phyloP scores from a whole-genome alignment of 2,329 filamentous ascomycete species.

The Pseudogymnoascus verrucosus region DNA sequence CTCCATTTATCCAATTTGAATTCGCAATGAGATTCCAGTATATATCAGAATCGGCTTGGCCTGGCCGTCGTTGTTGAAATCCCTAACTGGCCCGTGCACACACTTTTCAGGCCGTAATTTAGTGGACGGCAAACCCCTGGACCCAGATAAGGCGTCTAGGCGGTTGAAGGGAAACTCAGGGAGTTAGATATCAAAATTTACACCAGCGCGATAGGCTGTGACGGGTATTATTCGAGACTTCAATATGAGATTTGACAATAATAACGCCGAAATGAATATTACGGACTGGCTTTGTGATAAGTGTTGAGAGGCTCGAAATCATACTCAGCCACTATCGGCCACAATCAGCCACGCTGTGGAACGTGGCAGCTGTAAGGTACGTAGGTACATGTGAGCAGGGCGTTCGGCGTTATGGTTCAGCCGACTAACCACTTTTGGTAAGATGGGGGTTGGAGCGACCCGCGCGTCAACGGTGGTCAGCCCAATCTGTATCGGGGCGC shows the following conservation, averaged over 20 bases:
- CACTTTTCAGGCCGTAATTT: neutral
- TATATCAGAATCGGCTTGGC: neutral
- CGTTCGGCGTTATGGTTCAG: neutral
- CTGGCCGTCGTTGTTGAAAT: neutral
- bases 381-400: neutral
- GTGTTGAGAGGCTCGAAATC: neutral
- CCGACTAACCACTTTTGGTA: neutral
- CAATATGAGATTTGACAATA: neutral
- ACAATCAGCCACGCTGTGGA: neutral
- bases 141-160: neutral
- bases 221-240: neutral
- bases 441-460: slow-evolving; percentile 1
- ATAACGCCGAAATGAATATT: neutral
- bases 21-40: neutral
- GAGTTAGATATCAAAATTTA: neutral
- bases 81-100: slow-evolving; percentile 1
- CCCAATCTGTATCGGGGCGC: slow-evolving; percentile 5
- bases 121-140: slow-evolving; percentile 7
- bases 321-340: neutral
- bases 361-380: slow-evolving; percentile 6
- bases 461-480: slow-evolving; percentile 2
- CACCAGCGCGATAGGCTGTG: neutral
- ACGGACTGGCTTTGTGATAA: neutral
- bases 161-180: neutral
- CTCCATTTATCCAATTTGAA: neutral